These are phyloP conservation scores for Pezicula neosporulosa DNA, from an alignment of 2,329 filamentous ascomycete genomes.

Conservation along the genomic window DNA sequence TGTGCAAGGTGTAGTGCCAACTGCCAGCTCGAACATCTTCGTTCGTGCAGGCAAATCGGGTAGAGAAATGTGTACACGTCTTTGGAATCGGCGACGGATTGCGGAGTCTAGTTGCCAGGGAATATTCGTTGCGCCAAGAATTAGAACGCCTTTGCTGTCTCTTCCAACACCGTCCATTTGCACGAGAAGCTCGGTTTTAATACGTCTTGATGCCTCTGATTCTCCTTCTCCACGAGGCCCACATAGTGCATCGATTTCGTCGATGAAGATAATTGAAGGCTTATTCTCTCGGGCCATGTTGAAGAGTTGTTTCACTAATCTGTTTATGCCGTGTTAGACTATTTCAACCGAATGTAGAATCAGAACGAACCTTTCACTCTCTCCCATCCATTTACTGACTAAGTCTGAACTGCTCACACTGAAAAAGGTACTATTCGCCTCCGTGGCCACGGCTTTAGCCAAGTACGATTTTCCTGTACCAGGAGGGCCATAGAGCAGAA, in stretches of 20 bases:
- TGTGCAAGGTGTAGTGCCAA: conserved; percentile 90
- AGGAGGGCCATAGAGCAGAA: conserved; percentile 90
- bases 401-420: conserved; percentile 95
- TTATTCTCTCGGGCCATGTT: conserved; percentile 98
- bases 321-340: not conserved
- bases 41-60: conserved; percentile 85
- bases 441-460: conserved; percentile 94
- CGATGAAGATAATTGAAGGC: conserved; percentile 97
- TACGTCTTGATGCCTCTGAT: conserved; percentile 92
- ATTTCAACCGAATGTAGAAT: conserved; percentile 2
- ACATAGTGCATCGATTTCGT: conserved; percentile 95
- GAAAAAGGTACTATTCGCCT: conserved; percentile 99
- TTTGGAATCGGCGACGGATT: conserved; percentile 92
- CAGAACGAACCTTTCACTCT: conserved; percentile 80
- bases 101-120: conserved; percentile 97
- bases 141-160: conserved; percentile 88
- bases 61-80: conserved; percentile 90
- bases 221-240: conserved; percentile 92
- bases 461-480: conserved; percentile 98
- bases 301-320: conserved; percentile 90
- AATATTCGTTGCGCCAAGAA: conserved; percentile 95
- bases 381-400: conserved; percentile 99
- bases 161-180: conserved; percentile 99
- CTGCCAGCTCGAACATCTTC: conserved; percentile 77
- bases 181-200: conserved; percentile 97